Base-by-base conservation (phyloP, 192 early-diverging fungal genomes). In the Coemansia sp. region DNA sequence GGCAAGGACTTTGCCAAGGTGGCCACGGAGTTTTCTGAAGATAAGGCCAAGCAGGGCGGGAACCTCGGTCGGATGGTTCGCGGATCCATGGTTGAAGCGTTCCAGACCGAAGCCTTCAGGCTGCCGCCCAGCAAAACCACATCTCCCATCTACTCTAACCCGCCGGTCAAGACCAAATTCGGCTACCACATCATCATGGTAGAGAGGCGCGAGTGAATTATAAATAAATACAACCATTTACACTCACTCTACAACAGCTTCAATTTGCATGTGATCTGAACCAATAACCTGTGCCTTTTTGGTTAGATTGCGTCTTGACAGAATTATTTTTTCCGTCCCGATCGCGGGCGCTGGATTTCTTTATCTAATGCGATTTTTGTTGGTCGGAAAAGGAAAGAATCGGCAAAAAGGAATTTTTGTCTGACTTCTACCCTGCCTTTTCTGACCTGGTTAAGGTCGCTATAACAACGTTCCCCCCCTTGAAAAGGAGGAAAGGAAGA, bases 121-220 rank as follows among this genome's bases (percentile, higher is more conserved):
- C 77, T 92, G 23, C 76, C 72, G 45, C 81, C 83, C 14, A 89
- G 87, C 55, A 80, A 81, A 3, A 76, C 45, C 53, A 67, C 74
- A 22, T 78, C 71, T 28, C 90, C 90, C 8, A 58, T 81, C 5
- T 85, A 84, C 59, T 91, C 86, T 4, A 64, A 87, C 13, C 83
- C 84, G 29, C 87, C 89, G 3, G 74, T 87, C 46, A 88, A 86
- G 60, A 88, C 85, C 29, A 64, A 72, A 33, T 78, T 80, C 55
- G 90, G 90, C 6, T 92, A 89, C 72, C 90, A 92, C 55, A 84
- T 92, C 45, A 89, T 92, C 36, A 89, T 92, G 90, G 88, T 92
- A 1, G 89, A 86, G 24, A 67, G 61, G 14, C 72, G 81, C 32
- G 78, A 82, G 43, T 82, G n/a, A 54, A 26, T 26, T 26, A 1